Evolutionary conservation across 1,139 yeast species (phyloP).

Genomic region (Casaregolazyma lundiana): DNA sequence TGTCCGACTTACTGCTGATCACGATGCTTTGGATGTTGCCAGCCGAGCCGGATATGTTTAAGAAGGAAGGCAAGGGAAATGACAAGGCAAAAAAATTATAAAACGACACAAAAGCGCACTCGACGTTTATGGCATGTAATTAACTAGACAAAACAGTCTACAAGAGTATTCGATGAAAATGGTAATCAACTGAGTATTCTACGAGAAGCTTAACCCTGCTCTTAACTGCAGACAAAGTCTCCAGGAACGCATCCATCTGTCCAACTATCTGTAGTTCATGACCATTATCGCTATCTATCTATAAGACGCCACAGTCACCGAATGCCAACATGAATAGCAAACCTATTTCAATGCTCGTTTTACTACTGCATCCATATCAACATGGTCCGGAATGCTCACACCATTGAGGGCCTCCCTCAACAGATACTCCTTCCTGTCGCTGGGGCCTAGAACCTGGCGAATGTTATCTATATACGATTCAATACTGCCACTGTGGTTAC

Average conservation of each 20-base stretch:
- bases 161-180: neutral
- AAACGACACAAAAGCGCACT: slow-evolving; percentile 9
- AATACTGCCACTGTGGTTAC: slow-evolving; percentile 4
- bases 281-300: no score
- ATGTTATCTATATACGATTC: slow-evolving; percentile 7
- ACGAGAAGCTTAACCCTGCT: no score
- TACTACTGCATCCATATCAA: slow-evolving; percentile 26
- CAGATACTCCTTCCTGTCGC: slow-evolving; percentile 17
- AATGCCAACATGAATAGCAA: no score
- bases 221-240: no score
- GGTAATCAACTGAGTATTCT: no score
- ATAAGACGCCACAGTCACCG: no score
- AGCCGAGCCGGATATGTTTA: slow-evolving; percentile 99
- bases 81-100: neutral
- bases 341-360: slow-evolving; percentile 9
- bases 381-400: slow-evolving; percentile 24
- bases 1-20: slow-evolving; percentile 98
- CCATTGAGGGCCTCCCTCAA: slow-evolving; percentile 26
- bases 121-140: slow-evolving; percentile 10
- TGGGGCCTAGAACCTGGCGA: slow-evolving; percentile 1
- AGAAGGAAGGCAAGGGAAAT: slow-evolving; percentile 1
- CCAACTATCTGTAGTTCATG: no score
- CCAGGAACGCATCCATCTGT: no score
- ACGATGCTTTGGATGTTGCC: slow-evolving; percentile 99
- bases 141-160: slow-evolving; percentile 4